These are phyloP conservation scores for Naganishia sp. DNA, from an alignment of 1,284 basidiomycete species.

Conservation along the genomic window DNA sequence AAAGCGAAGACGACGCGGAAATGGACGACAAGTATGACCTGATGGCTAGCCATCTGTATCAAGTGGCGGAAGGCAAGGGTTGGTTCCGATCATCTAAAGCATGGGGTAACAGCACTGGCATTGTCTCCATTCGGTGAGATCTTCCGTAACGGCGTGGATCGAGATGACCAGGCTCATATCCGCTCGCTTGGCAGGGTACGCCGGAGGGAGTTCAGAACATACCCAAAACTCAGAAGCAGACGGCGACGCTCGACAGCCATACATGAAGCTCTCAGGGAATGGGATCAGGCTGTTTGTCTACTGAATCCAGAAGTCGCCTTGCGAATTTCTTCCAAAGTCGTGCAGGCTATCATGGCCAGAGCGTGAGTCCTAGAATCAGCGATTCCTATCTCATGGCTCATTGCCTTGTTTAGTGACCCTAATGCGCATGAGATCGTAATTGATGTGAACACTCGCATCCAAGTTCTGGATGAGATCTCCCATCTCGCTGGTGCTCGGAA, in stretches of 20 bases:
- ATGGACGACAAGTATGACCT: slow-evolving; percentile 43
- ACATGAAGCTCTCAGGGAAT: slow-evolving; percentile 38
- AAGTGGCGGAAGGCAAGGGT: slow-evolving; percentile 43
- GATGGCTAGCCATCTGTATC: slow-evolving; percentile 49
- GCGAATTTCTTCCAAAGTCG: slow-evolving; percentile 75
- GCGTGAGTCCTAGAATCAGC: slow-evolving; percentile 59
- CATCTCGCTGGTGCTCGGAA: slow-evolving; percentile 70
- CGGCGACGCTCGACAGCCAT: slow-evolving; percentile 8
- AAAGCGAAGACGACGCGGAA: slow-evolving; percentile 25
- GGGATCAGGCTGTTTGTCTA: slow-evolving; percentile 65
- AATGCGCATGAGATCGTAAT: slow-evolving; percentile 18
- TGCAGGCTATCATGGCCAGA: slow-evolving; percentile 69
- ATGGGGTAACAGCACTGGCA: slow-evolving; percentile 38
- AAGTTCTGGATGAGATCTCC: slow-evolving; percentile 59
- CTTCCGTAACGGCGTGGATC: no score
- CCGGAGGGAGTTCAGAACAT: slow-evolving; percentile 17
- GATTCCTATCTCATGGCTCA: slow-evolving; percentile 61
- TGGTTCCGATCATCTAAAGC: slow-evolving; percentile 48
- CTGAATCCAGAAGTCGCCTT: slow-evolving; percentile 79
- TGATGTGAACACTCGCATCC: slow-evolving; percentile 42
- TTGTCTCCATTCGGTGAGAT: slow-evolving; percentile 47
- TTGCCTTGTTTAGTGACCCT: neutral
- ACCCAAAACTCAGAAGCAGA: slow-evolving; percentile 2
- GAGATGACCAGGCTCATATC: neutral
- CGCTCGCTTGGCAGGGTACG: slow-evolving; percentile 5